phyloP scores from a whole-genome alignment of 352 stramenopile genomes.

The Sclerospora graminicola region DNA sequence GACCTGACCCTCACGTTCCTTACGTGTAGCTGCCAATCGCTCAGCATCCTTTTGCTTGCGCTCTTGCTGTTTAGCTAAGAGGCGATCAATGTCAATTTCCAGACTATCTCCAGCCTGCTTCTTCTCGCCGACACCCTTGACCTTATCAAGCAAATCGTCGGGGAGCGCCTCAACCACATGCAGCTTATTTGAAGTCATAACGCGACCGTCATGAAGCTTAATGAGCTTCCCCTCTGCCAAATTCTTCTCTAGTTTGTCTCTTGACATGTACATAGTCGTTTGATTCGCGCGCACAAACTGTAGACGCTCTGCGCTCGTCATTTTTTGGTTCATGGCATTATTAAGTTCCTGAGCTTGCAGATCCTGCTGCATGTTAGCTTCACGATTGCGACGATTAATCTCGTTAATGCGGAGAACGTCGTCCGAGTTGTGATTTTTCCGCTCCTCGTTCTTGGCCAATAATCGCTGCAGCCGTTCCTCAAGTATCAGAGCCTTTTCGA shows the following conservation, averaged over 20 bases:
- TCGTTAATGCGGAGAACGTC: slow-evolving; percentile 79
- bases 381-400: slow-evolving; percentile 76
- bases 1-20: slow-evolving; percentile 35
- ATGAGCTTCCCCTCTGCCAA: slow-evolving; percentile 67
- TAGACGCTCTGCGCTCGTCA: slow-evolving; percentile 73
- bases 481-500: slow-evolving; percentile 69
- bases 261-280: slow-evolving; percentile 80
- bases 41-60: slow-evolving; percentile 45
- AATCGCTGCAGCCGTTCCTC: slow-evolving; percentile 58
- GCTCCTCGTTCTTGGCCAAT: slow-evolving; percentile 53
- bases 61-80: slow-evolving; percentile 63
- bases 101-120: slow-evolving; percentile 20
- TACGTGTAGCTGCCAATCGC: slow-evolving; percentile 31
- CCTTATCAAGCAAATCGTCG: slow-evolving; percentile 55
- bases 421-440: slow-evolving; percentile 65
- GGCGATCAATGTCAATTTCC: slow-evolving; percentile 68
- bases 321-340: slow-evolving; percentile 60
- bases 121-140: slow-evolving; percentile 28
- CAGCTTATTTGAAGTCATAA: slow-evolving; percentile 81
- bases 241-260: slow-evolving; percentile 78
- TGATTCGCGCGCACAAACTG: slow-evolving; percentile 79
- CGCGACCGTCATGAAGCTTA: slow-evolving; percentile 52
- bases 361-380: slow-evolving; percentile 76
- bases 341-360: slow-evolving; percentile 66
- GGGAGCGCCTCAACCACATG: slow-evolving; percentile 74